Evolutionary conservation across 2,329 filamentous ascomycete genomes (phyloP).

Genomic region (Colletotrichum lupini): DNA sequence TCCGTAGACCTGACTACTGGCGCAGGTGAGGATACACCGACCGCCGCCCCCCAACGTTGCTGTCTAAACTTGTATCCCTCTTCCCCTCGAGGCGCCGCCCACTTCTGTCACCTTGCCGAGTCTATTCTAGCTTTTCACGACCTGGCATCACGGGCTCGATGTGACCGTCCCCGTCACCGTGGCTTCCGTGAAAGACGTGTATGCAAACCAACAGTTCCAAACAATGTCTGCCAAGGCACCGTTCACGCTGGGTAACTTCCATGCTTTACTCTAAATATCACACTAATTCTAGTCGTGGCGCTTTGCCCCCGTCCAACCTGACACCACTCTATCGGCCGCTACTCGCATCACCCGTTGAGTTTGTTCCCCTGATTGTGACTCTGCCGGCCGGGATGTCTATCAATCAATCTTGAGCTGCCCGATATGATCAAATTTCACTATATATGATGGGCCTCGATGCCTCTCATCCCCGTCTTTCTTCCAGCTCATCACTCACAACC

Average conservation of each 20-base stretch:
- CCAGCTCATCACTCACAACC: slow-evolving; percentile 24
- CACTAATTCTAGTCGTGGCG: slow-evolving; percentile 16
- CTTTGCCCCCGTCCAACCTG: slow-evolving; percentile 19
- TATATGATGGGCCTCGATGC: slow-evolving; percentile 27
- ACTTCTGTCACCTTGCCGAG: not conserved
- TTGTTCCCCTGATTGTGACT: slow-evolving; percentile 3
- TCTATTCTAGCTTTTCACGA: not conserved
- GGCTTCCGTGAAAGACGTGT: not conserved
- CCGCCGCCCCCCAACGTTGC: not conserved
- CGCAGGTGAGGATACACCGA: slow-evolving; percentile 5
- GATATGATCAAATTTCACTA: slow-evolving; percentile 22
- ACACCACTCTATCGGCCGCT: slow-evolving; percentile 18
- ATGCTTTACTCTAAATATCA: slow-evolving; percentile 22
- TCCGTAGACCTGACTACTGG: not conserved
- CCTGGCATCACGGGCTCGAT: slow-evolving; percentile 1
- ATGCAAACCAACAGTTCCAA: not conserved
- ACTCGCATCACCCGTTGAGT: not conserved
- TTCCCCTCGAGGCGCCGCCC: slow-evolving; percentile 12
- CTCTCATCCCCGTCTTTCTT: not conserved
- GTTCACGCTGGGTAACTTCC: not conserved
- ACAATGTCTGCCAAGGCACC: not conserved
- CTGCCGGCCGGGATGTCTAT: not conserved
- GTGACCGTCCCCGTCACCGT: slow-evolving; percentile 2
- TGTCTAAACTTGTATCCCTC: slow-evolving; percentile 6
- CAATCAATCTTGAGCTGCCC: slow-evolving; percentile 8